Conservation (phyloP, 192 early-diverging fungal genomes). For the Thamnidium elegans region DNA sequence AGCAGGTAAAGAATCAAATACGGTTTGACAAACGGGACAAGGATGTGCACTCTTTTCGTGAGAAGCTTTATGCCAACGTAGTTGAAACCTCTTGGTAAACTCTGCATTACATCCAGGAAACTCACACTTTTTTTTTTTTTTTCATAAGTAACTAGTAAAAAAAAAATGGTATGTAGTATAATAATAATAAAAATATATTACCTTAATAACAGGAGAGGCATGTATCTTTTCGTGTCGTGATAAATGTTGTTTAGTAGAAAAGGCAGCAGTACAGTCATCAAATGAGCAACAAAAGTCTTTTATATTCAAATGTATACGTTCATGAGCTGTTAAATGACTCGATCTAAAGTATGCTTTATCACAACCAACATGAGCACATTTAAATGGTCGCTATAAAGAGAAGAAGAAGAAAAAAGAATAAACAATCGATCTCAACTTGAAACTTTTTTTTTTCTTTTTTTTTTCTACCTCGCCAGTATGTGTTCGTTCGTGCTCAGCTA, state of each 20-base stretch:
- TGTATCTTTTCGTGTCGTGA: constrained; percentile 3
- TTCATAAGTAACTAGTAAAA: neutral
- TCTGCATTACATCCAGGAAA: constrained; percentile 8
- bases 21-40: neutral
- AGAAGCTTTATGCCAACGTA: constrained; percentile 12
- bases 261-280: constrained; percentile 1
- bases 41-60: neutral
- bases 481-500: constrained; percentile 4
- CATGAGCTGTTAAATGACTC: constrained; percentile 8
- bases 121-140: constrained; percentile 4
- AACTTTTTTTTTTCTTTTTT: constrained; percentile 1
- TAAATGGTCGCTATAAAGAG: neutral
- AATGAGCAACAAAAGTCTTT: constrained; percentile 3
- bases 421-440: neutral
- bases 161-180: neutral
- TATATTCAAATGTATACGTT: neutral
- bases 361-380: neutral
- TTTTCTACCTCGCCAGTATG: constrained; percentile 6
- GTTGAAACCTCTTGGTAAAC: constrained; percentile 3
- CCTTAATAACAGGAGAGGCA: neutral
- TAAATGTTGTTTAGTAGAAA: constrained; percentile 11
- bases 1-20: neutral
- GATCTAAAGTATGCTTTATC: neutral
- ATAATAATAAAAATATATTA: neutral
- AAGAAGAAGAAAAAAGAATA: too few relatives aligned